These are phyloP conservation scores for Fragaria vesca DNA, from an alignment of 306 rosid genomes.

Conservation along the genomic window DNA sequence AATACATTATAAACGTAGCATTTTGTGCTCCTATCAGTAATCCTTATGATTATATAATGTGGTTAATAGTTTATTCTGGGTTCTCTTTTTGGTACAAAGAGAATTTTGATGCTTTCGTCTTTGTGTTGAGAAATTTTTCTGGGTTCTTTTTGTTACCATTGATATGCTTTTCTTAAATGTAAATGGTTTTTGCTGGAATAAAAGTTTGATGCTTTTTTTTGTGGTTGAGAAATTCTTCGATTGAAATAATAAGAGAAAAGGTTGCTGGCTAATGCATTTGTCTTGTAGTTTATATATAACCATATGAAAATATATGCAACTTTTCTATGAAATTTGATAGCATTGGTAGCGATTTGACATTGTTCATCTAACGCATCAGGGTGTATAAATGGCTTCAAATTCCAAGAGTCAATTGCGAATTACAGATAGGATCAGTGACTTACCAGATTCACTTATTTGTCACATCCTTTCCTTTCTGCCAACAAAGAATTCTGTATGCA, in stretches of 20 bases:
- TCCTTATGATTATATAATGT: too few relatives aligned
- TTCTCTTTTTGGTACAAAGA: not conserved
- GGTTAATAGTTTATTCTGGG: not conserved
- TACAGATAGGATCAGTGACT: not conserved
- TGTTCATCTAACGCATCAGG: not conserved
- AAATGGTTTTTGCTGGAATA: not conserved
- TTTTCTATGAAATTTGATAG: not conserved
- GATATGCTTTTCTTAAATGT: not conserved
- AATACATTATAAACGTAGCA: too few relatives aligned
- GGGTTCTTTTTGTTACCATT: not conserved
- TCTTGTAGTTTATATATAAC: not conserved
- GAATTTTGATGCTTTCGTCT: too few relatives aligned
- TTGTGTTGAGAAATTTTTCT: not conserved
- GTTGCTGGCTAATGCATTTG: not conserved
- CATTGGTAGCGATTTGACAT: not conserved
- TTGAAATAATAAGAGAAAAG: not conserved
- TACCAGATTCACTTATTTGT: conserved; percentile 4
- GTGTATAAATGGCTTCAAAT: not conserved
- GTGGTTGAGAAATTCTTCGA: not conserved
- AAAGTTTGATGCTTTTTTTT: not conserved
- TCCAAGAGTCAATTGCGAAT: not conserved
- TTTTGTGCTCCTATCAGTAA: too few relatives aligned
- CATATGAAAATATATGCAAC: not conserved
- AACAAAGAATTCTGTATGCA: not conserved
- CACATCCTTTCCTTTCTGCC: conserved; percentile 2